Evolutionary conservation across 139 green algal genomes (phyloP).

Genomic region (Eudorina sp.): DNA sequence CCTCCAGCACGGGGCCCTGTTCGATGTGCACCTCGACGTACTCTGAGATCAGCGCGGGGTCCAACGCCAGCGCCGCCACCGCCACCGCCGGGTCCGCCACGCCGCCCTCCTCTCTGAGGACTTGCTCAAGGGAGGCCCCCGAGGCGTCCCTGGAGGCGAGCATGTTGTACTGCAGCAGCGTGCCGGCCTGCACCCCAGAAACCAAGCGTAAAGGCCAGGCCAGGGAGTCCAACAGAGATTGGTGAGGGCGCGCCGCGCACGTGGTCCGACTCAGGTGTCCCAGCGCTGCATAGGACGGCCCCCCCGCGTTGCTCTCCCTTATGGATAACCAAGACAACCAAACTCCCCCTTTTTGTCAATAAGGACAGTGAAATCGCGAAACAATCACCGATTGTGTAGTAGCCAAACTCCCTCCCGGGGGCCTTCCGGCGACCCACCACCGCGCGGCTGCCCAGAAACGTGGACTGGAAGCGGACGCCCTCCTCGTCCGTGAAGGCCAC

Average conservation of each 20-base stretch:
- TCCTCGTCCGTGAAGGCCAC: conserved; percentile 95
- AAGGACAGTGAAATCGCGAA: too few relatives aligned
- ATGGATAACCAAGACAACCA: too few relatives aligned
- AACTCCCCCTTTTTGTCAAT: too few relatives aligned
- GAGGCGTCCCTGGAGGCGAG: conserved; percentile 66
- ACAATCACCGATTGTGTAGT: too few relatives aligned
- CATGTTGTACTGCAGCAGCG: conserved; percentile 69
- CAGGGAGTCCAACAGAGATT: too few relatives aligned
- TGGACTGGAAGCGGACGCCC: conserved; percentile 92
- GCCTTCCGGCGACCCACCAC: conserved; percentile 62
- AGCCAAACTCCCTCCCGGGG: too few relatives aligned
- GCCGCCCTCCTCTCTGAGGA: conserved; percentile 40
- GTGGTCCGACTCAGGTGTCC: too few relatives aligned
- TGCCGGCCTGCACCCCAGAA: conserved; percentile 74
- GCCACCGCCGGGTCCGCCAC: conserved; percentile 22
- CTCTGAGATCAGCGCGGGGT: conserved; percentile 37
- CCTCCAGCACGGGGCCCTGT: conserved; percentile 92
- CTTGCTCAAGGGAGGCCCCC: conserved; percentile 71
- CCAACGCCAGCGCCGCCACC: conserved; percentile 30
- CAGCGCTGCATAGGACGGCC: too few relatives aligned
- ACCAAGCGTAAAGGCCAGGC: too few relatives aligned
- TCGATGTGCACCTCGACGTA: conserved; percentile 98
- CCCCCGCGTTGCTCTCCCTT: too few relatives aligned
- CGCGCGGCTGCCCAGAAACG: conserved; percentile 90
- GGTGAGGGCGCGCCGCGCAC: too few relatives aligned